Conservation (phyloP, 2,329 filamentous ascomycete species). For the Penicillium sp. region DNA sequence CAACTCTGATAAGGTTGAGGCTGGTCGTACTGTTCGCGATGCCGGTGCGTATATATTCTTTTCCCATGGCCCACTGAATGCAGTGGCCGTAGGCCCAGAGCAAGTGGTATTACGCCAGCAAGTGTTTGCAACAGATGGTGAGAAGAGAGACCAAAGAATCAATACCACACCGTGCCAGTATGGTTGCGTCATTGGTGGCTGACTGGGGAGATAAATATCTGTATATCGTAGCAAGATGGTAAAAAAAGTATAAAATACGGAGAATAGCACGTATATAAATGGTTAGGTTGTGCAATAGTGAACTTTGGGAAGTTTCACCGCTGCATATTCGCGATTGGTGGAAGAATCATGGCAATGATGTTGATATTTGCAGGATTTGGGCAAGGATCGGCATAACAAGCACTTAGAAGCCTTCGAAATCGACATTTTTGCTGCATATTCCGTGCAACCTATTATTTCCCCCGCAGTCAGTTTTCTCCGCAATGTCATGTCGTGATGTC, state of each 20-base stretch:
- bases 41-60: conserved; percentile 57
- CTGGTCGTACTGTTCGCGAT: conserved; percentile 53
- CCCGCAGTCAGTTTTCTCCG: conserved; percentile 15
- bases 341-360: conserved; percentile 8
- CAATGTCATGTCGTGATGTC: background rate
- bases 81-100: conserved; percentile 48
- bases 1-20: conserved; percentile 43
- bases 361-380: conserved; percentile 3
- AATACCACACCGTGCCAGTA: conserved; percentile 13
- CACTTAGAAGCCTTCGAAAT: conserved; percentile 7
- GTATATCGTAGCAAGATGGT: background rate
- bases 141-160: conserved; percentile 17
- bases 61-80: conserved; percentile 61
- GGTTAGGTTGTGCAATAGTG: background rate
- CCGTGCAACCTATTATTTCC: background rate
- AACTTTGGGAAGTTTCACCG: background rate
- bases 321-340: conserved; percentile 13
- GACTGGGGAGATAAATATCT: background rate
- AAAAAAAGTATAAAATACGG: background rate
- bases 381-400: conserved; percentile 17
- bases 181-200: conserved; percentile 16
- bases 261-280: background rate
- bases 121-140: conserved; percentile 17
- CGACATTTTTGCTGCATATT: background rate
- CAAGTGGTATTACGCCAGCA: conserved; percentile 61